phyloP scores from a whole-genome alignment of 73 alveolate species.

The Tetrahymena thermophila region DNA sequence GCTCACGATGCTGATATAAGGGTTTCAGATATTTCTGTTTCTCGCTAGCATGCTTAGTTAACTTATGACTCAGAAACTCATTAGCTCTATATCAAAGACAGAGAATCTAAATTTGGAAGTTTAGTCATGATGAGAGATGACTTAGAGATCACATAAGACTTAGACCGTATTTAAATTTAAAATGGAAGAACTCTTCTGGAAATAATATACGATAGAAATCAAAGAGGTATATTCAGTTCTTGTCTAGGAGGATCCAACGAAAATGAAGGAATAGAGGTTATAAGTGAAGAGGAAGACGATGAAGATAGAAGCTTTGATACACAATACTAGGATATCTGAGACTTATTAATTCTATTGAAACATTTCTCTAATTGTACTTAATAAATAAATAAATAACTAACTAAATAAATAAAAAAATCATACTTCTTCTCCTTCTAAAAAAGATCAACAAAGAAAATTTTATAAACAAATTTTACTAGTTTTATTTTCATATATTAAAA shows the following conservation, averaged over 20 bases:
- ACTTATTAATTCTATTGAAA: neutral
- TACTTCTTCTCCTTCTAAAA: neutral
- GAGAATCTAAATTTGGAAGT: conserved; percentile 39
- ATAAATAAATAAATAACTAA: too few relatives aligned
- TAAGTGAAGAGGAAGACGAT: neutral
- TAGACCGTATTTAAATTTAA: neutral
- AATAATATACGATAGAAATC: neutral
- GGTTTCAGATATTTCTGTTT: conserved; percentile 28
- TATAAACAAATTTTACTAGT: neutral
- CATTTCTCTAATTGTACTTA: neutral
- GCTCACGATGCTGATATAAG: conserved; percentile 37
- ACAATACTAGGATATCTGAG: neutral
- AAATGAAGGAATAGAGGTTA: neutral
- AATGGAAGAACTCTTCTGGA: neutral
- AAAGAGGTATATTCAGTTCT: neutral
- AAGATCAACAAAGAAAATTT: neutral
- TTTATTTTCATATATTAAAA: neutral
- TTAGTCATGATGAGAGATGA: conserved; percentile 8
- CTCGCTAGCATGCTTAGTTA: conserved; percentile 19
- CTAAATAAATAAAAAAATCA: too few relatives aligned
- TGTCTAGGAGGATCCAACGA: neutral
- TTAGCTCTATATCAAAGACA: conserved; percentile 5
- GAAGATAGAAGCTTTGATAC: neutral
- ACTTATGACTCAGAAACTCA: neutral
- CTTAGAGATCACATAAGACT: neutral